These are phyloP conservation scores for Bertia moriformis DNA, from an alignment of 2,329 filamentous ascomycete genomes.

Conservation along the genomic window DNA sequence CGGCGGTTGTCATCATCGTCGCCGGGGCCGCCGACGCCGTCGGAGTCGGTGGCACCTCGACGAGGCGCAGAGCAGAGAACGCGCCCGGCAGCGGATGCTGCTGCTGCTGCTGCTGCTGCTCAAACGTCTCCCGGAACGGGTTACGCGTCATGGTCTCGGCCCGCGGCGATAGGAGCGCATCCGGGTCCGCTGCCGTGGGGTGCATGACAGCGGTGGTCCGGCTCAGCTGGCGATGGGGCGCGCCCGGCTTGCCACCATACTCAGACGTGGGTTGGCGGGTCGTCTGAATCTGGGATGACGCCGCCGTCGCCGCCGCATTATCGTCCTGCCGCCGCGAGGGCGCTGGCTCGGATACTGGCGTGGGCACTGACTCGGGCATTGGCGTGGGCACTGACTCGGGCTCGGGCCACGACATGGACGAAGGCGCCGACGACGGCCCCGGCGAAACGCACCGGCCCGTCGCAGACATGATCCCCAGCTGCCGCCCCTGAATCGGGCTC, in stretches of 20 bases:
- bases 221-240: too few species aligned
- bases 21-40: conserved; percentile 7
- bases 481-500: conserved; percentile 28
- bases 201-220: too few species aligned
- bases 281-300: too few species aligned
- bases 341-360: conserved; percentile 9
- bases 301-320: too few species aligned
- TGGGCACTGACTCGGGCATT: conserved; percentile 24
- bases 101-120: conserved; percentile 59
- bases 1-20: conserved; percentile 10
- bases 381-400: conserved; percentile 24
- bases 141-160: too few species aligned
- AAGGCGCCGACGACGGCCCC: conserved; percentile 54
- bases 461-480: conserved; percentile 37
- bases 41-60: conserved; percentile 35
- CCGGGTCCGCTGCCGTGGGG: too few species aligned
- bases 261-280: conserved; percentile 37
- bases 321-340: too few species aligned
- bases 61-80: conserved; percentile 32
- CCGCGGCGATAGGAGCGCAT: too few species aligned
- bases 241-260: conserved; percentile 58
- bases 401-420: conserved; percentile 43
- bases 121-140: too few species aligned
- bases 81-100: conserved; percentile 32
- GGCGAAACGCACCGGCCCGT: conserved; percentile 34